Conservation (phyloP, 495 filamentous ascomycete genomes). For the Talaromyces proteolyticus region DNA sequence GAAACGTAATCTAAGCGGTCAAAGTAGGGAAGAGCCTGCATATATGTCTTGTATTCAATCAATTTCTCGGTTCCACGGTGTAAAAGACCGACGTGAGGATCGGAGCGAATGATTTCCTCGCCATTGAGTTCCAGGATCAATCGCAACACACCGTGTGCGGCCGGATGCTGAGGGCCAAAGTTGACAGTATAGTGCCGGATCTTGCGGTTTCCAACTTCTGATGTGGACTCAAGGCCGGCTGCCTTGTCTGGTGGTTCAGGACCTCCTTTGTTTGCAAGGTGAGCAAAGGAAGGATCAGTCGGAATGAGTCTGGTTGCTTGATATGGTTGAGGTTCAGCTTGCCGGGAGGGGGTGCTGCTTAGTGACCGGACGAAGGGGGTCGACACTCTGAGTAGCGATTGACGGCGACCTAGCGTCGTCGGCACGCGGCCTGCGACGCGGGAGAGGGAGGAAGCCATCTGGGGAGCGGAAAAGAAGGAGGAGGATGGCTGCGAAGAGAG, state of each 20-base stretch:
- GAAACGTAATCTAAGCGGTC: conserved; percentile 98
- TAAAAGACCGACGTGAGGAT: conserved; percentile 94
- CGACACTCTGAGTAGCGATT: conserved; percentile 35
- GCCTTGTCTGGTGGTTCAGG: conserved; percentile 32
- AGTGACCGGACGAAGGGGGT: conserved; percentile 53
- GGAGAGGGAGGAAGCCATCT: conserved; percentile 62
- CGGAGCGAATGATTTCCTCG: conserved; percentile 92
- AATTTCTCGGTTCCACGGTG: conserved; percentile 99
- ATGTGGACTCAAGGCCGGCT: conserved; percentile 41
- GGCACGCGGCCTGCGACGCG: conserved; percentile 58
- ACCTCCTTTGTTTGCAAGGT: conserved; percentile 41
- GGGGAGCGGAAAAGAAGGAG: conserved; percentile 21
- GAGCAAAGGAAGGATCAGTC: conserved; percentile 51
- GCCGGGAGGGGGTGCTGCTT: conserved; percentile 60
- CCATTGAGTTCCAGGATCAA: conserved; percentile 97
- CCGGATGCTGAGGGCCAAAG: conserved; percentile 98
- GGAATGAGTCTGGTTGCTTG: conserved; percentile 55
- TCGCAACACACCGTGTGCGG: conserved; percentile 95
- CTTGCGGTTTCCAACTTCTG: conserved; percentile 63
- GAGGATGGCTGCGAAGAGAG: conserved; percentile 25
- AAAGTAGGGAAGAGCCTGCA: conserved; percentile 98
- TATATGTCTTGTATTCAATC: conserved; percentile 99
- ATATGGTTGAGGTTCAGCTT: conserved; percentile 49
- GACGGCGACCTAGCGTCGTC: conserved; percentile 58
- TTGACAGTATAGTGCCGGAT: conserved; percentile 99